Conservation (phyloP, 441 rosid species). For the Gossypium gossypioides region DNA sequence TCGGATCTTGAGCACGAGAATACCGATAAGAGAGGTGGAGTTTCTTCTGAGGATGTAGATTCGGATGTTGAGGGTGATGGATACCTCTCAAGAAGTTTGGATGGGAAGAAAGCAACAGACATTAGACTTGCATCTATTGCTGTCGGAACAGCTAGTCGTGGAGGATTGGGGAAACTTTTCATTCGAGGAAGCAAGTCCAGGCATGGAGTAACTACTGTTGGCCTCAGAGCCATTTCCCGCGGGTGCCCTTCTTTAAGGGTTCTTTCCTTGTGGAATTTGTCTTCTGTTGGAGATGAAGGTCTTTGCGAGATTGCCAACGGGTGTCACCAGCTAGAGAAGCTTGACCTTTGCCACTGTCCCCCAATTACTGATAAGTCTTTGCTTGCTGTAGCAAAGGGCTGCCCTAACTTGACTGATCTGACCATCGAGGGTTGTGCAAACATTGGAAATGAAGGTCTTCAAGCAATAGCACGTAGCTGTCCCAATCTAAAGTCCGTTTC, state of each 20-base stretch:
- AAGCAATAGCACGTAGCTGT: slow-evolving; percentile 54
- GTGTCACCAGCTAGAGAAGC: slow-evolving; percentile 62
- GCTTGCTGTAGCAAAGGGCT: slow-evolving; percentile 53
- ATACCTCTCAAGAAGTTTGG: slow-evolving; percentile 63
- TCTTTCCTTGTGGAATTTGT: slow-evolving; percentile 65
- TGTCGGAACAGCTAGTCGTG: slow-evolving; percentile 66
- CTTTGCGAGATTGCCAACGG: slow-evolving; percentile 55
- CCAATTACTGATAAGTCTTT: slow-evolving; percentile 56
- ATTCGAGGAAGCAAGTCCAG: slow-evolving; percentile 44
- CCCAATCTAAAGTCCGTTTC: slow-evolving; percentile 52
- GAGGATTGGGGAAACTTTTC: slow-evolving; percentile 68
- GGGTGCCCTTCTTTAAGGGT: slow-evolving; percentile 60
- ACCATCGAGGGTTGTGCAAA: slow-evolving; percentile 59
- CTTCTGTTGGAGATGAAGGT: slow-evolving; percentile 52
- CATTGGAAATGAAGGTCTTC: slow-evolving; percentile 67
- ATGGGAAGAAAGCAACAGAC: slow-evolving; percentile 87
- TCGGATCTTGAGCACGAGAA: slow-evolving; percentile 7
- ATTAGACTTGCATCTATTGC: slow-evolving; percentile 73
- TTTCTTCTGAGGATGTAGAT: slow-evolving; percentile 17
- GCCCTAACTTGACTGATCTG: slow-evolving; percentile 57
- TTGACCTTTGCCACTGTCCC: slow-evolving; percentile 60
- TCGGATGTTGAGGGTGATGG: slow-evolving; percentile 45
- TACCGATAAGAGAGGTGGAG: slow-evolving; percentile 8
- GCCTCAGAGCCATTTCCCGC: slow-evolving; percentile 55
- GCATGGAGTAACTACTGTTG: slow-evolving; percentile 48